Conservation (phyloP, 2,329 filamentous ascomycete genomes). For the Exophiala alcalophila region DNA sequence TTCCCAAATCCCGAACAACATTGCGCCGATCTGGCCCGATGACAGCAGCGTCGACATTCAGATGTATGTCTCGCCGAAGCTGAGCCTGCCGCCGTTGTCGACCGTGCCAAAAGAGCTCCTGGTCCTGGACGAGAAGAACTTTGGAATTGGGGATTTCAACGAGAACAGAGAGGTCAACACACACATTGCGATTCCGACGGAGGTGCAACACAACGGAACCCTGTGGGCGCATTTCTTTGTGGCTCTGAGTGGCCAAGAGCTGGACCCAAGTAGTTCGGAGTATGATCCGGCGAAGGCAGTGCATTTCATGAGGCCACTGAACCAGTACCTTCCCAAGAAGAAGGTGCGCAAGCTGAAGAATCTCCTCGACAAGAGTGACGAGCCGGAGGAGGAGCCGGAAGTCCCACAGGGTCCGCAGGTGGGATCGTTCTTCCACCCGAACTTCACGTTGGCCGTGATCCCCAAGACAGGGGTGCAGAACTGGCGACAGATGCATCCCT, state of each 20-base stretch:
- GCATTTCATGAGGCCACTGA: slow-evolving; percentile 80
- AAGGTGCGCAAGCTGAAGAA: slow-evolving; percentile 85
- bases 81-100: slow-evolving; percentile 65
- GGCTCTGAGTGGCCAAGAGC: slow-evolving; percentile 67
- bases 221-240: slow-evolving; percentile 94
- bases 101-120: slow-evolving; percentile 64
- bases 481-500: slow-evolving; percentile 66
- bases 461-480: slow-evolving; percentile 71
- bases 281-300: slow-evolving; percentile 77
- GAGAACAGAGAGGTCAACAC: slow-evolving; percentile 76
- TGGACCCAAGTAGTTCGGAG: slow-evolving; percentile 69
- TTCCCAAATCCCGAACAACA: slow-evolving; percentile 62
- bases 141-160: slow-evolving; percentile 72
- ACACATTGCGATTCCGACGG: slow-evolving; percentile 70
- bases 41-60: slow-evolving; percentile 77
- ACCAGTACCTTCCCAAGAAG: slow-evolving; percentile 87
- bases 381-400: slow-evolving; percentile 45
- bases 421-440: slow-evolving; percentile 89
- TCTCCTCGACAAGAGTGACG: slow-evolving; percentile 58
- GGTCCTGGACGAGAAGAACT: slow-evolving; percentile 76
- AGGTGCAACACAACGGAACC: slow-evolving; percentile 87
- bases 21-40: slow-evolving; percentile 84
- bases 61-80: slow-evolving; percentile 77
- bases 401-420: slow-evolving; percentile 64
- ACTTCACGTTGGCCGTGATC: slow-evolving; percentile 84